phyloP scores from a whole-genome alignment of 495 filamentous ascomycete species.

The Amniculicola lignicola region DNA sequence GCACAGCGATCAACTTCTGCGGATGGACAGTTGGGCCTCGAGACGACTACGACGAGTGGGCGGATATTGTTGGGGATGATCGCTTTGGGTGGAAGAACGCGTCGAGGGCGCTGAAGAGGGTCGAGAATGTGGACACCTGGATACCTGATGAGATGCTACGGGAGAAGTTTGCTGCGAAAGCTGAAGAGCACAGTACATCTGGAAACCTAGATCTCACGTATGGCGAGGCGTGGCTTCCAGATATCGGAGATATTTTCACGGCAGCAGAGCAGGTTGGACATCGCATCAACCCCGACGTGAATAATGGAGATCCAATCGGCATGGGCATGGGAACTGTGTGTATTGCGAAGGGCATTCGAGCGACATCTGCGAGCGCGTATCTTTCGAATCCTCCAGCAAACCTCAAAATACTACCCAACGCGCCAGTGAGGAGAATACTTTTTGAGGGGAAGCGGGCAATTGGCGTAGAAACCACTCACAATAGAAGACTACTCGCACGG shows the following conservation, averaged over 20 bases:
- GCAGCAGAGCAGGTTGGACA: constrained; percentile 49
- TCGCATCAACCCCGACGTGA: constrained; percentile 54
- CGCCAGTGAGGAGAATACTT: constrained; percentile 51
- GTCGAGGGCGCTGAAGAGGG: constrained; percentile 47
- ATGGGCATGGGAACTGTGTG: constrained; percentile 51
- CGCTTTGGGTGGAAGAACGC: constrained; percentile 53
- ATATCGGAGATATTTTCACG: constrained; percentile 47
- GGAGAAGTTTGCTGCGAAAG: constrained; percentile 38
- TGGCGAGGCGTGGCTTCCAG: constrained; percentile 50
- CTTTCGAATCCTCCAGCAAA: constrained; percentile 47
- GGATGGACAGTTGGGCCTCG: constrained; percentile 54
- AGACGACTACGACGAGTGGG: constrained; percentile 60
- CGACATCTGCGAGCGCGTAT: constrained; percentile 51
- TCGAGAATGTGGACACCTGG: constrained; percentile 52
- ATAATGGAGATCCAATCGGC: constrained; percentile 60
- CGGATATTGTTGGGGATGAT: constrained; percentile 42
- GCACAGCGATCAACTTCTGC: constrained; percentile 62
- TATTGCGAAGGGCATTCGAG: constrained; percentile 48
- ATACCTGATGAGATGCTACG: constrained; percentile 38
- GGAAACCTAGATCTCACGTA: constrained; percentile 51
- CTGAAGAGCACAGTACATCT: constrained; percentile 48
- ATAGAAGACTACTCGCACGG: background rate
- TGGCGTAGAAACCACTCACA: constrained; percentile 49
- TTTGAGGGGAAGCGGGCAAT: constrained; percentile 52
- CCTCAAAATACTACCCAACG: constrained; percentile 50